phyloP scores from a whole-genome alignment of 768 basidiomycete species.

The Nidularia sp. region DNA sequence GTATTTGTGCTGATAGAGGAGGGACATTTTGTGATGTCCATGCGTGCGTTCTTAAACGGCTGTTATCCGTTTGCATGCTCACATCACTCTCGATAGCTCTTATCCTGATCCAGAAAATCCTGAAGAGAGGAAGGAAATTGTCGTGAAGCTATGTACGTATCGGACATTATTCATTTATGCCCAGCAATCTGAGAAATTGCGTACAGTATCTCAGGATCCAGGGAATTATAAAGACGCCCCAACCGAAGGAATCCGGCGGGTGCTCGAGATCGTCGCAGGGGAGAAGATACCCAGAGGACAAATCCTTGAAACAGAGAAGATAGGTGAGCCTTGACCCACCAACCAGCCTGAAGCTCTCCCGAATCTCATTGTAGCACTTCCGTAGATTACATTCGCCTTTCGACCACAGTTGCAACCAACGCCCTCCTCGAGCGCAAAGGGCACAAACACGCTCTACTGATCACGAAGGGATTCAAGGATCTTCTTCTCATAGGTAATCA shows the following conservation, averaged over 20 bases:
- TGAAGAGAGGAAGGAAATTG: conserved; percentile 64
- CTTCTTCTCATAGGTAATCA: conserved; percentile 93
- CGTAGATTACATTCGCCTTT: conserved; percentile 84
- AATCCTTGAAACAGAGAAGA: conserved; percentile 72
- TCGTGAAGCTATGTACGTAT: conserved; percentile 81
- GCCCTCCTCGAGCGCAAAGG: conserved; percentile 94
- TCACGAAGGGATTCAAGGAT: conserved; percentile 90
- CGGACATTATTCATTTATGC: conserved; percentile 4
- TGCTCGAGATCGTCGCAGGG: conserved; percentile 75
- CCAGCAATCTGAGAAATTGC: not conserved
- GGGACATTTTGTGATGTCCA: conserved; percentile 93
- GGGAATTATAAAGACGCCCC: conserved; percentile 89
- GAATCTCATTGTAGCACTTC: not conserved
- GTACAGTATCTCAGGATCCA: conserved; percentile 82
- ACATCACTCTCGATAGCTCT: conserved; percentile 38
- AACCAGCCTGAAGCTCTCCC: not conserved
- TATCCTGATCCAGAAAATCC: conserved; percentile 68
- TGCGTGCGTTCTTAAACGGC: conserved; percentile 45
- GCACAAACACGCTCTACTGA: conserved; percentile 84
- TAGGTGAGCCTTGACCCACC: conserved; percentile 43
- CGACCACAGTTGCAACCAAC: conserved; percentile 95
- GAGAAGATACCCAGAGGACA: conserved; percentile 61
- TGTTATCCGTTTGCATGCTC: not conserved
- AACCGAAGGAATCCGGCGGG: conserved; percentile 87
- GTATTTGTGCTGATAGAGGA: conserved; percentile 85